Conservation (phyloP, 495 filamentous ascomycete genomes). For the Annulohypoxylon stygium region DNA sequence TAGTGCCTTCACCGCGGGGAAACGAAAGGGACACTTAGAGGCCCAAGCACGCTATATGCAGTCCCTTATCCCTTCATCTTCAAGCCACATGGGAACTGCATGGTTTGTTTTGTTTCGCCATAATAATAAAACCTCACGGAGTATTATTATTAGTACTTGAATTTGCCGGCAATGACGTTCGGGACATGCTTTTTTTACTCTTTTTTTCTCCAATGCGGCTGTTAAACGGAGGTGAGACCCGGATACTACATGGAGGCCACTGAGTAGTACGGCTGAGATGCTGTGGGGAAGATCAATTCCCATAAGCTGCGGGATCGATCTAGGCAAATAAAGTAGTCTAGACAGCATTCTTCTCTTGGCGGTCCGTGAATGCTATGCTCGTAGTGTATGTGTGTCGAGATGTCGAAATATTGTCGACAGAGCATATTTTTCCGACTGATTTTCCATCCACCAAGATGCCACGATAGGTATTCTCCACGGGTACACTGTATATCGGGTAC, state of each 20-base stretch:
- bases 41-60: background rate
- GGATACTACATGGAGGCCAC: constrained; percentile 24
- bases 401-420: constrained; percentile 8
- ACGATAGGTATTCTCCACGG: no score
- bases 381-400: background rate
- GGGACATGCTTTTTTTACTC: constrained; percentile 4
- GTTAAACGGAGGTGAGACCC: constrained; percentile 31
- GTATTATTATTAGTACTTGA: background rate
- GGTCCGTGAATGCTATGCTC: background rate
- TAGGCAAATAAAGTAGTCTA: constrained; percentile 5
- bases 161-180: constrained; percentile 6
- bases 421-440: constrained; percentile 15
- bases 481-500: background rate
- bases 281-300: constrained; percentile 18
- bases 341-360: background rate
- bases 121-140: constrained; percentile 3
- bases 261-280: constrained; percentile 16
- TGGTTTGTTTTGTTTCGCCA: background rate
- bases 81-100: background rate
- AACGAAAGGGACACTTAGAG: background rate
- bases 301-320: constrained; percentile 15
- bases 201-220: constrained; percentile 34
- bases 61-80: constrained; percentile 2
- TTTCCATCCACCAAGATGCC: background rate
- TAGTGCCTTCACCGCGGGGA: constrained; percentile 2